Evolutionary conservation across 2,329 filamentous ascomycete genomes (phyloP), one percentile per base, ranked within the genome.

Genomic region (Alternaria tenuissima): DNA sequence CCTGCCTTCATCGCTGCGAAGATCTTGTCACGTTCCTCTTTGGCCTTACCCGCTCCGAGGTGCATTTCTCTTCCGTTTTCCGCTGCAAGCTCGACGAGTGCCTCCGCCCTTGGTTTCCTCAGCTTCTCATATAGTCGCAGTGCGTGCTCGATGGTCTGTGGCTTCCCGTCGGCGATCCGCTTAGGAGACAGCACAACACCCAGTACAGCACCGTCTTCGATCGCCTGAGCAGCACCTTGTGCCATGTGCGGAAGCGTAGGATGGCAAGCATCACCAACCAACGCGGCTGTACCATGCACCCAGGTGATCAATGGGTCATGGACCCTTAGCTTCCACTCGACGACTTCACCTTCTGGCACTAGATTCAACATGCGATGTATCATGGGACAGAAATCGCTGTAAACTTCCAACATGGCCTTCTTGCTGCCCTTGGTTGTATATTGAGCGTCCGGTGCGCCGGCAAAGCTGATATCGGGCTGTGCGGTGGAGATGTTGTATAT

Each of bases 401-500:
- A 91, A 0, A 88, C 84, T 1, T 81, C 72, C 63, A 89, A 70
- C 87, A 91, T 89, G 12, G 83, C 83, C 48, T 81, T 77, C 69
- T 89, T 90, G 42, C 81, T 85, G 1, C 86, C 88, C 57, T 82
- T 85, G 7, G 86, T 89, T 2, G 88, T 90, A 73, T 89, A 91
- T 2, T 86, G 88, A 11, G 85, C 84, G 5, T 84, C 85, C 3
- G 76, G 74, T 4, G 86, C 86, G 3, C 82, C 82, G 1, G 87
- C 85, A 63, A 88, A 88, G 69, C 89, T 85, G 30, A 77, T 80
- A 59, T 89, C 86, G 0, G 87, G 86, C 62, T 90, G 88, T 0
- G 85, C 81, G 2, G 88, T 88, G 12, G 85, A 87, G 41, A 91
- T 77, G 76, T 91, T 91, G 80, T 90, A 90, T 58, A 90, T 86